These are phyloP conservation scores for Pseudonitzschia multiseries DNA, from an alignment of 108 stramenopile species.

Conservation along the genomic window DNA sequence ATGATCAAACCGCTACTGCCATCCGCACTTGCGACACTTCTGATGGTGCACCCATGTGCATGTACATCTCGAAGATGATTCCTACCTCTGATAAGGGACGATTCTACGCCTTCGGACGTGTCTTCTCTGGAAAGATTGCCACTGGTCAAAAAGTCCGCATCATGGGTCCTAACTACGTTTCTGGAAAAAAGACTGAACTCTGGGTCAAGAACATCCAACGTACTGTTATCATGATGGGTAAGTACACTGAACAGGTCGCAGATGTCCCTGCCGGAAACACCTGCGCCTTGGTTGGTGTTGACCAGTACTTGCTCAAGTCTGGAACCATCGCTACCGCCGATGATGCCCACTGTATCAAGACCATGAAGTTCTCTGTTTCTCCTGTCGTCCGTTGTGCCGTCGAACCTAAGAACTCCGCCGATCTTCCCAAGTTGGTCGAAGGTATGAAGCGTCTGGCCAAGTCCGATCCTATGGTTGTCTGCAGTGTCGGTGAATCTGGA, in stretches of 20 bases:
- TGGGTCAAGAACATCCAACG: slow-evolving; percentile 99
- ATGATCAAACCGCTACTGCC: slow-evolving; percentile 96
- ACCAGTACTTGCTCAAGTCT: slow-evolving; percentile 99
- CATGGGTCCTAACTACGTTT: slow-evolving; percentile 99
- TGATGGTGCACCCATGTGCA: slow-evolving; percentile 94
- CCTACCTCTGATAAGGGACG: slow-evolving; percentile 99
- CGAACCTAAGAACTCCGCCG: slow-evolving; percentile 99
- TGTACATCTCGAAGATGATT: slow-evolving; percentile 99
- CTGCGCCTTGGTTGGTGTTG: slow-evolving; percentile 99
- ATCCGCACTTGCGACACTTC: slow-evolving; percentile 98
- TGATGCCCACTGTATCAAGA: slow-evolving; percentile 96
- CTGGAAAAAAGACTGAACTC: slow-evolving; percentile 99
- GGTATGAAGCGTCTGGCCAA: slow-evolving; percentile 99
- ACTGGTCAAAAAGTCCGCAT: slow-evolving; percentile 99
- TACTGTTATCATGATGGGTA: slow-evolving; percentile 99
- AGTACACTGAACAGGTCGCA: slow-evolving; percentile 97
- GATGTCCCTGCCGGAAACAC: slow-evolving; percentile 99
- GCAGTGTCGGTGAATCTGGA: slow-evolving; percentile 99
- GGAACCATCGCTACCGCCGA: slow-evolving; percentile 98
- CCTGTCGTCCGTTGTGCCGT: slow-evolving; percentile 99
- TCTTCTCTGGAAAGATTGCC: slow-evolving; percentile 99
- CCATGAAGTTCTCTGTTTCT: slow-evolving; percentile 99
- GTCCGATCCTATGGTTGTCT: slow-evolving; percentile 99
- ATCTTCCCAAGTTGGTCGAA: slow-evolving; percentile 99
- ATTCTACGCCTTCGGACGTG: slow-evolving; percentile 99